A percentile compares a stretch with the other conserved stretches of the same genome.
These are phyloP conservation scores for Fusarium musae DNA, from an alignment of 2,329 filamentous ascomycete species.

Conservation along the genomic window DNA sequence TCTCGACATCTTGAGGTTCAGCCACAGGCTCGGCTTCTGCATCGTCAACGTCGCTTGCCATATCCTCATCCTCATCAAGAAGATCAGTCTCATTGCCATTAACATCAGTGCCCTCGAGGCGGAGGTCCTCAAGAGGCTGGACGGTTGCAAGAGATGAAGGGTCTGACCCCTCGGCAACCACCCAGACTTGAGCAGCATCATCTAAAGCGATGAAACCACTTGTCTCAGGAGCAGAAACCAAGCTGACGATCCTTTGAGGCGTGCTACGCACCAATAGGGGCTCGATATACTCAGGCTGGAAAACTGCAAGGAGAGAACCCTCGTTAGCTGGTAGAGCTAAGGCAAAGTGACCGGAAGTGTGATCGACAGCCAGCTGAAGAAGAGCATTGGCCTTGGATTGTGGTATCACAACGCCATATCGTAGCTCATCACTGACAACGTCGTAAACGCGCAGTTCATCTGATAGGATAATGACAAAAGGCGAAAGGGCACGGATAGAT, in stretches of 20 bases:
- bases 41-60: slow-evolving; percentile 57
- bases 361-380: slow-evolving; percentile 78
- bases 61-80: slow-evolving; percentile 56
- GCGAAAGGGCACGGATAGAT: slow-evolving; percentile 76
- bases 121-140: slow-evolving; percentile 65
- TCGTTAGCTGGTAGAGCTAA: slow-evolving; percentile 63
- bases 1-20: slow-evolving; percentile 58
- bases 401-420: slow-evolving; percentile 71
- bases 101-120: slow-evolving; percentile 55
- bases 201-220: slow-evolving; percentile 83
- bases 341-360: slow-evolving; percentile 72
- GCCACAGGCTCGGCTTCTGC: slow-evolving; percentile 50
- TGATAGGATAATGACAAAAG: slow-evolving; percentile 80
- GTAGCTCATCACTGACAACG: slow-evolving; percentile 79
- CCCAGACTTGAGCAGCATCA: slow-evolving; percentile 77
- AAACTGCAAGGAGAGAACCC: slow-evolving; percentile 71
- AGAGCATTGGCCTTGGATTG: slow-evolving; percentile 57
- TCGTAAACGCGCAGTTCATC: slow-evolving; percentile 83
- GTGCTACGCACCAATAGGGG: slow-evolving; percentile 69
- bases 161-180: slow-evolving; percentile 68
- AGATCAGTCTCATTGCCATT: slow-evolving; percentile 44
- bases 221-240: slow-evolving; percentile 71
- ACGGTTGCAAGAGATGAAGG: slow-evolving; percentile 63
- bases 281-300: slow-evolving; percentile 68
- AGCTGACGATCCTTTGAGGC: slow-evolving; percentile 69